Evolutionary conservation across 2,329 filamentous ascomycete species (phyloP), one percentile per base, ranked within the genome.

Genomic region (Beauveria sp.): DNA sequence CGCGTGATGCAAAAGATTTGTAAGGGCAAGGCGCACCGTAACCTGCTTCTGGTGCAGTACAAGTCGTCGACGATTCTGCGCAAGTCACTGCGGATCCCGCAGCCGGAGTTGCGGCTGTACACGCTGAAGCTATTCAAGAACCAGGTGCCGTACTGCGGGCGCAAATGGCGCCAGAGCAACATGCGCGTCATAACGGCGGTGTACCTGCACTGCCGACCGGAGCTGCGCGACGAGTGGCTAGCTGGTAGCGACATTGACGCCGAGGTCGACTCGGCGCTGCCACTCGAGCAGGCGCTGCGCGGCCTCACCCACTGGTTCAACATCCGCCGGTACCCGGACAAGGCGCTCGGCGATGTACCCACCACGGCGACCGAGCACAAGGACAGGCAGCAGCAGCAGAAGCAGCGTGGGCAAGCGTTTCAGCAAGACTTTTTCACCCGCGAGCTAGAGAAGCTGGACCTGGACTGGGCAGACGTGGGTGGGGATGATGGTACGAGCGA

Each of bases 101-200:
- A 99, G 70, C 88, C 88, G 2, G 84, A 91, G 69, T 81, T 99
- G 46, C 87, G 95, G 6, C 86, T 96, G 49, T 98, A 98, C 78
- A 96, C 95, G 0, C 84, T 99, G 67, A 99, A 99, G 76, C 83
- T 99, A 0, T 98, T 98, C 86, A 99, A 99, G 76, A 95, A 92
- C 64, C 95, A 99, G 75, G 95, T 99, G 5, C 95, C 95, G 1
- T 99, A 96, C 79, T 98, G 93, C 74, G 93, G 95, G 24, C 88
- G 95, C 49, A 99, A 99, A 77, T 99, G 95, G 95, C 88, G 95
- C 16, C 95, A 98, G 77, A 88, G 87, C 68, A 98, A 99, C 75
- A 99, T 99, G 95, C 90, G 93, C 61, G 93, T 98, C 70, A 99
- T 99, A 71, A 99, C 95, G 0, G 92, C 93, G 3, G 91, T 99